Evolutionary conservation across 1,139 yeast genomes (phyloP).

Genomic region (Yamadazyma aaseri): DNA sequence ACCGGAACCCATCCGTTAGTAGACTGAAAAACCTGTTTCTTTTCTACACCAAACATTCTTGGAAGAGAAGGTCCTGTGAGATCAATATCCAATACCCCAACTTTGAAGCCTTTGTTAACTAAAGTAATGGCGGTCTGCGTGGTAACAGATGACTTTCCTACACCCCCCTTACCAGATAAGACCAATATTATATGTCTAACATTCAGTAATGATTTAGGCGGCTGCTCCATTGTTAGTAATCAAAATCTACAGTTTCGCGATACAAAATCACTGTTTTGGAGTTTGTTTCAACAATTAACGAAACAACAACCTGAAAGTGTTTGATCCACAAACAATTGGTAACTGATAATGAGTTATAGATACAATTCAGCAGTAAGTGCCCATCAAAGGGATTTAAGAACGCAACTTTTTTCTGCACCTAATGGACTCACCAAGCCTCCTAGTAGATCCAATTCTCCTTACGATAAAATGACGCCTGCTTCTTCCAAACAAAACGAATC

Average conservation of each 20-base stretch:
- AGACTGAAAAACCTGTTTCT: slow-evolving; percentile 76
- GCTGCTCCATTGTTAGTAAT: neutral
- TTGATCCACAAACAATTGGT: neutral
- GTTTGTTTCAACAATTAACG: too few relatives aligned
- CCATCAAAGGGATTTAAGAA: slow-evolving; percentile 47
- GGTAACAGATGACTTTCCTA: slow-evolving; percentile 94
- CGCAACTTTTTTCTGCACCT: slow-evolving; percentile 41
- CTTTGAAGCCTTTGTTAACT: slow-evolving; percentile 67
- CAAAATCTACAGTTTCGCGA: neutral
- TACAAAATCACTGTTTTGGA: neutral
- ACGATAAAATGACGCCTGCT: slow-evolving; percentile 36
- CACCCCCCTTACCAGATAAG: slow-evolving; percentile 56
- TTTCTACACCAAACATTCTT: slow-evolving; percentile 91
- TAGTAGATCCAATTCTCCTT: slow-evolving; percentile 49
- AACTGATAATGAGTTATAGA: slow-evolving; percentile 36
- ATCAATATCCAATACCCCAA: slow-evolving; percentile 93
- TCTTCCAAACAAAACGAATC: slow-evolving; percentile 52
- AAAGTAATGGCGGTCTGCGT: slow-evolving; percentile 86
- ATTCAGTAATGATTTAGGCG: slow-evolving; percentile 49
- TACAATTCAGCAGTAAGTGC: slow-evolving; percentile 39
- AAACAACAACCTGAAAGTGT: too few relatives aligned
- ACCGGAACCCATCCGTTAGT: slow-evolving; percentile 93
- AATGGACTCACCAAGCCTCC: slow-evolving; percentile 28
- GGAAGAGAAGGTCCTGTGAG: slow-evolving; percentile 97
- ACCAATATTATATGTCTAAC: slow-evolving; percentile 65